Conservation (phyloP, 1,284 basidiomycete genomes). For the Waitea zeae region DNA sequence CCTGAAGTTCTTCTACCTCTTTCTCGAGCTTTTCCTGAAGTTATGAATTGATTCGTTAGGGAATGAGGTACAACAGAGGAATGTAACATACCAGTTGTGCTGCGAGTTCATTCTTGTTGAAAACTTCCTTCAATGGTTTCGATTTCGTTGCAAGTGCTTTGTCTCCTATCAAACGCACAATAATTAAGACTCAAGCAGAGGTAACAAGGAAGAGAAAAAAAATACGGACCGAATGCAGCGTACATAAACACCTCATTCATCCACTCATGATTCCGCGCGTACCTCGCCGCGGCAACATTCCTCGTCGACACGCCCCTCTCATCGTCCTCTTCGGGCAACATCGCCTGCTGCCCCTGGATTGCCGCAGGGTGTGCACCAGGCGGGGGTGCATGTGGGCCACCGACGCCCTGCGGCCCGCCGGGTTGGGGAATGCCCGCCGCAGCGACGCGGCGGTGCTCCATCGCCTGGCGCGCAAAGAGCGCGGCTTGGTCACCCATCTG, state of each 20-base stretch:
- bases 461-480: constrained; percentile 47
- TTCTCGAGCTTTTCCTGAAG: constrained; percentile 25
- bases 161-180: constrained; percentile 18
- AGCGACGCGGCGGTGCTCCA: constrained; percentile 27
- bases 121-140: constrained; percentile 36
- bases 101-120: constrained; percentile 40
- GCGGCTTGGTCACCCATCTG: constrained; percentile 13
- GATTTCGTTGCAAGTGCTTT: constrained; percentile 20
- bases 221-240: constrained; percentile 42
- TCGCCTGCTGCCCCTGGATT: constrained; percentile 9
- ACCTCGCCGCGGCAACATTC: constrained; percentile 50
- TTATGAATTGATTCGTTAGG: constrained; percentile 2
- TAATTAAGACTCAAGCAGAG: constrained; percentile 3
- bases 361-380: constrained; percentile 9
- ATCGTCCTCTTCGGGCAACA: constrained; percentile 41
- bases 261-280: constrained; percentile 61
- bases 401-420: background rate
- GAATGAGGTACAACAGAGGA: background rate
- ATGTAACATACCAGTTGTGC: constrained; percentile 27
- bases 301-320: constrained; percentile 54
- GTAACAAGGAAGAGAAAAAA: background rate
- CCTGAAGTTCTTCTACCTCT: constrained; percentile 28
- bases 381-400: too few species aligned
- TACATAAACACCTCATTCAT: constrained; percentile 66
- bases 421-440: constrained; percentile 3